Base-by-base conservation (phyloP, 2,329 filamentous ascomycete genomes). In the Ilyonectria destructans region DNA sequence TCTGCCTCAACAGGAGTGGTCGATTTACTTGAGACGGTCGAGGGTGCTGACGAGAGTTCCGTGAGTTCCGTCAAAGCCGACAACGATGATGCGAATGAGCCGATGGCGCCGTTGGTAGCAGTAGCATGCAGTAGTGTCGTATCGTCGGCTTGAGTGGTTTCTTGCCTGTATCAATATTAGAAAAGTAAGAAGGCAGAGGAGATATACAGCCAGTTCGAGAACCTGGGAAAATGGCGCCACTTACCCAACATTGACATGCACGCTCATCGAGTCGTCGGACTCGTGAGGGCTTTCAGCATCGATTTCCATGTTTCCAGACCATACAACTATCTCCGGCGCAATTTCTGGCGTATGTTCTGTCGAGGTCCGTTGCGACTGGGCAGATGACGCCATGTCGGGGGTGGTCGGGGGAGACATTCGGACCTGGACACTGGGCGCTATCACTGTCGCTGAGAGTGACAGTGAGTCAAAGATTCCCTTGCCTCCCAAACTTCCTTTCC, bases 21-120 rank as follows among this genome's bases (percentile, higher is more conserved):
- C 68, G 88, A 88, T 80, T 91, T 90, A 80, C 90, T 92, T 71
- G 89, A 90, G 45, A 83, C 77, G 5, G 85, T 86, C 8, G 87
- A 86, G n/a, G 84, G 83, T 19, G 82, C 80, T 26, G 88, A 90
- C 56, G 87, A 87, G 29, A 86, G 77, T 52, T 90, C 88, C 58
- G 88, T 90, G 29, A 84, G 80, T 63, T 90, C 88, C 68, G 88
- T 87, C 35, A 86, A 71, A 65, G 80, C 82, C 19, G 87, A 87
- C 21, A 85, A 80, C n/a, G 88, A 88, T 15, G 88, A 90, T 52
- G 83, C 81, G 69, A 87, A 81, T 40, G 86, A 88, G 77, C 82
- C 73, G 75, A 76, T 68, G 71, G 77, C 62, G 37, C 68, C 75
- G 21, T 76, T 65, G 37, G 69, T 52, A 62, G 69, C 33, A 19